phyloP scores from a whole-genome alignment of 768 basidiomycete species.

The Podaxis mareebaensis region DNA sequence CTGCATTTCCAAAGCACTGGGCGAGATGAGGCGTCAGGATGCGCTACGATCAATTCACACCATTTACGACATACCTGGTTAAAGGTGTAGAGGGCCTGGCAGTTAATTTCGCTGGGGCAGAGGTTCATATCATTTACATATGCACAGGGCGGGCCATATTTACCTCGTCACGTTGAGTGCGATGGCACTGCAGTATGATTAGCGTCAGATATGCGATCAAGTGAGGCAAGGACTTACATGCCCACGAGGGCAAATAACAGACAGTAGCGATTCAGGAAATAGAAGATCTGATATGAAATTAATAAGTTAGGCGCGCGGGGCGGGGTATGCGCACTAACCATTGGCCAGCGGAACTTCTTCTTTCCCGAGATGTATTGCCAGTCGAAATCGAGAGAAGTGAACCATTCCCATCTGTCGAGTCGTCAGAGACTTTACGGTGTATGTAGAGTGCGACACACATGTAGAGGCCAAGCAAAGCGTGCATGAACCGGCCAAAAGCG shows the following conservation, averaged over 20 bases:
- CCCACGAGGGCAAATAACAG: conserved; percentile 66
- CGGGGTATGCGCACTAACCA: conserved; percentile 40
- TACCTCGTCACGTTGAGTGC: conserved; percentile 59
- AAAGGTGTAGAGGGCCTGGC: conserved; percentile 70
- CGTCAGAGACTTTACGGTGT: not conserved
- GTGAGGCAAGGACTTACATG: conserved; percentile 47
- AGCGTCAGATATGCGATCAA: conserved; percentile 1
- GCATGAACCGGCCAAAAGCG: conserved; percentile 58
- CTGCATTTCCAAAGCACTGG: conserved; percentile 58
- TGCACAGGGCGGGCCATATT: conserved; percentile 19
- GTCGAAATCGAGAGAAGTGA: conserved; percentile 62
- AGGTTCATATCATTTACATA: not conserved
- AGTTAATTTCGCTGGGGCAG: conserved; percentile 48
- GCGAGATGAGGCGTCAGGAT: not conserved
- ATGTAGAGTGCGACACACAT: conserved; percentile 37
- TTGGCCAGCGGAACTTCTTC: conserved; percentile 64
- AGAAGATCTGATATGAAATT: conserved; percentile 50
- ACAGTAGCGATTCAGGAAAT: conserved; percentile 69
- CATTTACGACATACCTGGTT: conserved; percentile 42
- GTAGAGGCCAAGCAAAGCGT: conserved; percentile 59
- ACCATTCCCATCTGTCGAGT: conserved; percentile 62
- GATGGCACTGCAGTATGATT: conserved; percentile 40
- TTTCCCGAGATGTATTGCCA: conserved; percentile 60
- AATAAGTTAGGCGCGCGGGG: not conserved
- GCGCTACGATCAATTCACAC: conserved; percentile 6